phyloP scores from a whole-genome alignment of 805 yeast genomes.

The Yarrowia sp. region DNA sequence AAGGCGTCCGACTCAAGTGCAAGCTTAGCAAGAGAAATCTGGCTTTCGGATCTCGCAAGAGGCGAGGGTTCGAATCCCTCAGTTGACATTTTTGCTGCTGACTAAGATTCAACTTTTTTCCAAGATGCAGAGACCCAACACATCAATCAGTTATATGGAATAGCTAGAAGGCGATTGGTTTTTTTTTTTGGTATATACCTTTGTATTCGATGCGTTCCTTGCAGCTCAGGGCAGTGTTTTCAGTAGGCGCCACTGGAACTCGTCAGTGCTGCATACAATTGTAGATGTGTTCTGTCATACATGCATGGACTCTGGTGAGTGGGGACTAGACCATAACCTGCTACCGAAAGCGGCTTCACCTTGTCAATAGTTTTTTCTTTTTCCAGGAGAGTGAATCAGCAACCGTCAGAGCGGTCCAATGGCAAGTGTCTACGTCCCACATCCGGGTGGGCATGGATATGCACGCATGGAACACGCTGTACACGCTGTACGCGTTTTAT shows the following conservation, averaged over 20 bases:
- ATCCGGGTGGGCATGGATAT: not conserved
- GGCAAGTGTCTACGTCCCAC: not conserved
- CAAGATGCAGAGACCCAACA: too few relatives aligned
- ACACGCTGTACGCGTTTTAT: constrained; percentile 15
- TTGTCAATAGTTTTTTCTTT: not conserved
- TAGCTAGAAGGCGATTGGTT: too few relatives aligned
- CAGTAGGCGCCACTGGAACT: too few relatives aligned
- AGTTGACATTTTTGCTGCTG: constrained; percentile 23
- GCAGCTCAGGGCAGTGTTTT: too few relatives aligned
- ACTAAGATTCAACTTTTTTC: not conserved
- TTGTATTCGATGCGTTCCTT: too few relatives aligned
- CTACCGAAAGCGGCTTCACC: too few relatives aligned
- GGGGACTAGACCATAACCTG: too few relatives aligned
- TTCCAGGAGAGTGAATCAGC: not conserved
- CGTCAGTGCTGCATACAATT: too few relatives aligned
- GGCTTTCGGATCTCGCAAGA: constrained; percentile 29
- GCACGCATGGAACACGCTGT: constrained; percentile 16
- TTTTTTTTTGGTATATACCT: too few relatives aligned
- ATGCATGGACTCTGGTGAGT: not conserved
- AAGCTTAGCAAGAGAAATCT: not conserved
- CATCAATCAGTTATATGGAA: too few relatives aligned
- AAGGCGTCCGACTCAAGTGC: constrained; percentile 29
- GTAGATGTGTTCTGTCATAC: not conserved
- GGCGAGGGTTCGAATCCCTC: constrained; percentile 29
- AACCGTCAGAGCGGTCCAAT: not conserved